Base-by-base conservation (phyloP, 495 filamentous ascomycete genomes). In the Penicillium canariense region DNA sequence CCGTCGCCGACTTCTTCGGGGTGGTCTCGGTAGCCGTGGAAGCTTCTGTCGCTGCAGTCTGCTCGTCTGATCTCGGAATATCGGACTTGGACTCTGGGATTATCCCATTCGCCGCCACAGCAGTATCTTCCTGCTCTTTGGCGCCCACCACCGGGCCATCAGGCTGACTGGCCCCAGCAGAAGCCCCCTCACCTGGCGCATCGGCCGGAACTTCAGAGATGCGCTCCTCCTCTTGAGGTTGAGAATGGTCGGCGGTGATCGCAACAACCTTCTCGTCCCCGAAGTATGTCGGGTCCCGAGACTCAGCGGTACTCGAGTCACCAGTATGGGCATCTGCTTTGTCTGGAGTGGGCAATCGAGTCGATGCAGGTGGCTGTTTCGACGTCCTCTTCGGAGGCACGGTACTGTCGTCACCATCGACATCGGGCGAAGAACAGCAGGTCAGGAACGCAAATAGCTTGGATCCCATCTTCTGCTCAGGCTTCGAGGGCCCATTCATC, bases 381-480 rank as follows among this genome's bases (percentile, higher is more conserved):
- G 67, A 76, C 60, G 81, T 83, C 63, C 84, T 86, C 73, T 92
- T 91, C 30, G 83, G 74, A 42, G 87, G 84, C 20, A 87, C 68
- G 35, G 75, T 62, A 38, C 76, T 65, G 38, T 88, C 88, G 34
- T 84, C 82, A 49, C 73, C 69, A 53, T 84, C 75, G 3, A 81
- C 72, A 51, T 85, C 82, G n/a, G 81, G 82, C 40, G 85, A 81
- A 26, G 85, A 84, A 68, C 91, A 96, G 75, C 91, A 96, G 47
- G 81, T 86, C 44, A 96, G 75, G 51, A 94, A 84, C 23, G 88
- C 78, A 18, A 95, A 72, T 32, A 96, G 72, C 9, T 83, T 71
- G 26, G 61, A 69, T 7, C 61, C 55, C 56, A 70, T 76, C 68
- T 82, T 83, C 73, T 87, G 89, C 67, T 85, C 87, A 49, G 77